Percentiles rank a stretch among this genome's conserved stretches.
These are phyloP conservation scores for Jasminum sambac DNA, from an alignment of 257 asterid species.

Conservation along the genomic window DNA sequence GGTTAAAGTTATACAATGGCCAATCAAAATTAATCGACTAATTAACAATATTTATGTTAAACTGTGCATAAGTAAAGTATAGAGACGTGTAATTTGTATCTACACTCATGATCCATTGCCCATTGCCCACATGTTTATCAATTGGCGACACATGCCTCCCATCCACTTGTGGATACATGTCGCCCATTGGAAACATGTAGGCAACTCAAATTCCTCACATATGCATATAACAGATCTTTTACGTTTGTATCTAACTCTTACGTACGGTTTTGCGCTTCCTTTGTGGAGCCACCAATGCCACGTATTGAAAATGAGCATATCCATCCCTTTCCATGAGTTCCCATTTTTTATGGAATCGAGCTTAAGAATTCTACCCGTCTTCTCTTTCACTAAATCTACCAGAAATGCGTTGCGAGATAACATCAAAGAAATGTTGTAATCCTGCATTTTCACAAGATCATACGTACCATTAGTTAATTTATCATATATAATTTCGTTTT, in stretches of 20 bases:
- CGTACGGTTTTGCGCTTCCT: constrained; percentile 70
- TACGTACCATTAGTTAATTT: not conserved
- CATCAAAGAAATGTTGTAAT: constrained; percentile 46
- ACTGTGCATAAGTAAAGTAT: not conserved
- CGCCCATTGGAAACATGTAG: too few relatives aligned
- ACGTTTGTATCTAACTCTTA: constrained; percentile 27
- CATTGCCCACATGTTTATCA: too few relatives aligned
- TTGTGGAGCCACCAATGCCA: constrained; percentile 96
- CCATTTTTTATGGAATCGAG: constrained; percentile 67
- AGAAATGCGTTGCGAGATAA: constrained; percentile 64
- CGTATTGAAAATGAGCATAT: constrained; percentile 73
- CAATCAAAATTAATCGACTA: not conserved
- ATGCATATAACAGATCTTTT: too few relatives aligned
- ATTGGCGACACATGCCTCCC: too few relatives aligned
- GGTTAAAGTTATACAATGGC: not conserved
- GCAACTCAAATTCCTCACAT: too few relatives aligned
- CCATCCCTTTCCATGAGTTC: constrained; percentile 58
- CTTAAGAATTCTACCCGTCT: constrained; percentile 49
- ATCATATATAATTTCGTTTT: not conserved
- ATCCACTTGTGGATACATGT: too few relatives aligned
- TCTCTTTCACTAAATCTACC: constrained; percentile 56
- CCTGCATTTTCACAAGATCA: constrained; percentile 43
- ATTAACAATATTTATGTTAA: not conserved
- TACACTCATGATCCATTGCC: too few relatives aligned
- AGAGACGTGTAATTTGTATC: not conserved